These are phyloP conservation scores for Jatropha multifida DNA, from an alignment of 441 rosid species.

Conservation along the genomic window DNA sequence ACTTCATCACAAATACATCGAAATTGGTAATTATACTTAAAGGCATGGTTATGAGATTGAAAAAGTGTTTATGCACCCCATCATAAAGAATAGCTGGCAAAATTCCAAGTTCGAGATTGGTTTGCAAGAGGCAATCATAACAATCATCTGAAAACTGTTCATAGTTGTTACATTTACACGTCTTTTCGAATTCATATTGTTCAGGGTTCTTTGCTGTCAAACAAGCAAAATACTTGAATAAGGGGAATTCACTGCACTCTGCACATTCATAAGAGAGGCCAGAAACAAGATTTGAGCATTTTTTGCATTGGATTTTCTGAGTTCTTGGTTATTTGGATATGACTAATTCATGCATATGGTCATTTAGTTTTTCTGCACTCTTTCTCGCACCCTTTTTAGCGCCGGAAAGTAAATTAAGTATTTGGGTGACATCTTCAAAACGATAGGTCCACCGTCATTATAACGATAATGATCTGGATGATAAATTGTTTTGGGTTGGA, in stretches of 20 bases:
- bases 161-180: neutral
- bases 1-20: neutral
- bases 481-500: neutral
- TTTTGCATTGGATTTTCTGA: neutral
- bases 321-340: neutral
- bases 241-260: neutral
- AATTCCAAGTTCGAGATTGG: neutral
- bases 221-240: too few relatives aligned
- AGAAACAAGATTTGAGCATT: neutral
- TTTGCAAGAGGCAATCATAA: slow-evolving; percentile 9
- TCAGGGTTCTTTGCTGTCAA: neutral
- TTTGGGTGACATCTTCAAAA: neutral
- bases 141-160: neutral
- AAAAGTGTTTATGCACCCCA: neutral
- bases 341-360: slow-evolving; percentile 5
- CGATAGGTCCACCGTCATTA: neutral
- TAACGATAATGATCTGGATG: neutral
- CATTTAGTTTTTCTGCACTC: neutral
- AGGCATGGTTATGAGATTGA: neutral
- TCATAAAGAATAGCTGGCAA: neutral
- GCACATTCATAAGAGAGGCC: neutral
- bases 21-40: neutral
- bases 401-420: too few relatives aligned
- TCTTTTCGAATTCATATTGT: neutral
- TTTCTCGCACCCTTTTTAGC: neutral